Conservation (phyloP, 805 yeast species). For the Candida sanyiensis region DNA sequence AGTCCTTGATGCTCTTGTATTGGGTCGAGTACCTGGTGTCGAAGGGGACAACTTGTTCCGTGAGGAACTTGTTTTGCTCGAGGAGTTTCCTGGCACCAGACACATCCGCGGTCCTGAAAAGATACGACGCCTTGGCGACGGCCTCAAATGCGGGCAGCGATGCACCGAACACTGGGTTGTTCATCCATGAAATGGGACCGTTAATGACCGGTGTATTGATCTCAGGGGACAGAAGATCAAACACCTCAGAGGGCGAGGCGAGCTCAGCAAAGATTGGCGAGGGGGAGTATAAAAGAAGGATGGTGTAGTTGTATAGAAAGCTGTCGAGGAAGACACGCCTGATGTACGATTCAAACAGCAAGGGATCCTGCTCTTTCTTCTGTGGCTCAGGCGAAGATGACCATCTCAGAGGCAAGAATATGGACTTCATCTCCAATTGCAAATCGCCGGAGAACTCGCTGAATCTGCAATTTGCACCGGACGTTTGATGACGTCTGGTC, state of each 20-base stretch:
- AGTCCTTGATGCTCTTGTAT: constrained; percentile 14
- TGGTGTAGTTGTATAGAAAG: constrained; percentile 37
- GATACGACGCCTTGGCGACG: constrained; percentile 32
- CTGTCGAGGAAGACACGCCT: constrained; percentile 38
- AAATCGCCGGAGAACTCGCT: neutral
- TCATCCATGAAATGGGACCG: constrained; percentile 37
- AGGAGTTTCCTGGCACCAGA: constrained; percentile 13
- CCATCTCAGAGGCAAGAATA: neutral
- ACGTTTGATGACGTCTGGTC: neutral
- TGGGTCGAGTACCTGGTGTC: constrained; percentile 11
- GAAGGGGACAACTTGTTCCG: constrained; percentile 19
- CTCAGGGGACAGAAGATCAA: too few relatives aligned
- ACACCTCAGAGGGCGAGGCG: constrained; percentile 25
- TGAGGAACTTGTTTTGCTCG: constrained; percentile 16
- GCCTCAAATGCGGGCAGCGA: constrained; percentile 31
- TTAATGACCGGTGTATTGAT: constrained; percentile 33
- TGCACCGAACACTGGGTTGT: constrained; percentile 37
- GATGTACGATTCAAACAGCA: neutral
- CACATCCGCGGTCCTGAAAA: constrained; percentile 14
- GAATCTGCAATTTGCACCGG: too few relatives aligned
- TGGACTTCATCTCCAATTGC: neutral
- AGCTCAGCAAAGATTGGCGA: constrained; percentile 32
- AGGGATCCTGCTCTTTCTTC: neutral
- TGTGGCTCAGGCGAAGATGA: too few relatives aligned
- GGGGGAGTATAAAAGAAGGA: constrained; percentile 33